A percentile compares a stretch with the other conserved stretches of the same genome.
These are phyloP conservation scores for Trifolium dubium DNA, from an alignment of 306 rosid species.

Conservation along the genomic window DNA sequence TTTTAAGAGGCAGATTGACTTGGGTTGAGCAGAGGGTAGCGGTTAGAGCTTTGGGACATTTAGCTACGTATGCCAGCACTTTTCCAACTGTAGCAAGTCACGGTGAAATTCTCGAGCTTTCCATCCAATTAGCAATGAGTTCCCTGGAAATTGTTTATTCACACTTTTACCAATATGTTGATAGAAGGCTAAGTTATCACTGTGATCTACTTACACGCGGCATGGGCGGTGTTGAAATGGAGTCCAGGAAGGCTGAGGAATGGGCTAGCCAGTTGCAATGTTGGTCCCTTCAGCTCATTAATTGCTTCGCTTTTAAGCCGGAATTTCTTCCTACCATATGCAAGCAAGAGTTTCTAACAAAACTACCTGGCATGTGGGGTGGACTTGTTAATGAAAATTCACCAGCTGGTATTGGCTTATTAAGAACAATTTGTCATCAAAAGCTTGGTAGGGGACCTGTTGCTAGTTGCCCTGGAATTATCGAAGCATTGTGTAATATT, in stretches of 20 bases:
- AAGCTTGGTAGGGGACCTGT: slow-evolving; percentile 96
- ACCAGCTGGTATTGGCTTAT: slow-evolving; percentile 94
- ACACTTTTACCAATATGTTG: slow-evolving; percentile 88
- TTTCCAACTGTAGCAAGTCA: slow-evolving; percentile 83
- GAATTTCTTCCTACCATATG: slow-evolving; percentile 93
- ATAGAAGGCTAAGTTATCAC: slow-evolving; percentile 93
- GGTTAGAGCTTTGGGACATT: slow-evolving; percentile 96
- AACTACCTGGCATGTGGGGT: slow-evolving; percentile 98
- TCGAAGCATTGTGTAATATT: slow-evolving; percentile 91
- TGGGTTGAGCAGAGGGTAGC: slow-evolving; percentile 99
- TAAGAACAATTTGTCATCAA: slow-evolving; percentile 94
- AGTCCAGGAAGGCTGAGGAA: slow-evolving; percentile 98
- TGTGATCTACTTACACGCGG: slow-evolving; percentile 98
- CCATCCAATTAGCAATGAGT: slow-evolving; percentile 89
- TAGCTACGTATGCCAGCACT: slow-evolving; percentile 91
- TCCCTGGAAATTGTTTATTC: slow-evolving; percentile 96
- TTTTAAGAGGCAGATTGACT: slow-evolving; percentile 88
- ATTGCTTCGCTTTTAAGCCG: slow-evolving; percentile 93
- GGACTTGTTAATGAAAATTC: slow-evolving; percentile 98
- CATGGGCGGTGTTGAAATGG: slow-evolving; percentile 99
- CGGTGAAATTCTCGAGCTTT: slow-evolving; percentile 91
- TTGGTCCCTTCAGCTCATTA: slow-evolving; percentile 98
- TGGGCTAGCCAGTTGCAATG: slow-evolving; percentile 99
- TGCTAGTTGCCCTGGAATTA: slow-evolving; percentile 76
- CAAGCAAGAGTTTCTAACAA: slow-evolving; percentile 81